Conservation (phyloP, 495 filamentous ascomycete genomes). For the Rhypophila decipiens region DNA sequence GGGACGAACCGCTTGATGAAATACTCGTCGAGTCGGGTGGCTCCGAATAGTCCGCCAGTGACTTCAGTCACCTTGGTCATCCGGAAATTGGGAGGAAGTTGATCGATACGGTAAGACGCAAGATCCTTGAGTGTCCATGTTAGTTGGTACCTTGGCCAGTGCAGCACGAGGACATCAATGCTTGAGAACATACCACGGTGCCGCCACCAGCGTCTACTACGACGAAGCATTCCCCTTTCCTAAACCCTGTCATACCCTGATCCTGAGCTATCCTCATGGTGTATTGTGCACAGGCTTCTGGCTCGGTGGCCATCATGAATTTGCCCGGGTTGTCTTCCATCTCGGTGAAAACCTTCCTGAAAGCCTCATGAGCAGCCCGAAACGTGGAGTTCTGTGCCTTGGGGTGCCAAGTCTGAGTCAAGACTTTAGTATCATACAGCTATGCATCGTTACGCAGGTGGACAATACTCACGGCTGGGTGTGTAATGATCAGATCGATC, state of each 20-base stretch:
- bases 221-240: conserved; percentile 10
- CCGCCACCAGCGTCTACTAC: conserved; percentile 16
- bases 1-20: conserved; percentile 8
- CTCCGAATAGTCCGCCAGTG: neutral
- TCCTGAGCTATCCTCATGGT: conserved; percentile 2
- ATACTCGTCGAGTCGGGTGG: conserved; percentile 6
- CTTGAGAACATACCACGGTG: conserved; percentile 7
- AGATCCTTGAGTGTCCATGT: conserved; percentile 5
- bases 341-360: conserved; percentile 3
- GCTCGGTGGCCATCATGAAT: conserved; percentile 6
- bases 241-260: neutral
- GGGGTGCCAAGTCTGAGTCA: conserved; percentile 3
- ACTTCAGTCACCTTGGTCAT: neutral
- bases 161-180: too few relatives aligned
- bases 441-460: neutral
- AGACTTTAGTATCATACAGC: neutral
- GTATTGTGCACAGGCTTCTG: conserved; percentile 15
- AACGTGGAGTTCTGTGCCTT: conserved; percentile 9
- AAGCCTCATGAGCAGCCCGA: conserved; percentile 3
- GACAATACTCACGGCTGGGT: conserved; percentile 2
- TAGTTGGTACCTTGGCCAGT: too few relatives aligned
- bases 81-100: neutral
- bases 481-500: conserved; percentile 12
- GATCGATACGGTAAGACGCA: conserved; percentile 7
- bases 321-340: conserved; percentile 1